These are phyloP conservation scores for Cardamine resedifolia DNA, from an alignment of 345 rosid genomes.

Conservation along the genomic window DNA sequence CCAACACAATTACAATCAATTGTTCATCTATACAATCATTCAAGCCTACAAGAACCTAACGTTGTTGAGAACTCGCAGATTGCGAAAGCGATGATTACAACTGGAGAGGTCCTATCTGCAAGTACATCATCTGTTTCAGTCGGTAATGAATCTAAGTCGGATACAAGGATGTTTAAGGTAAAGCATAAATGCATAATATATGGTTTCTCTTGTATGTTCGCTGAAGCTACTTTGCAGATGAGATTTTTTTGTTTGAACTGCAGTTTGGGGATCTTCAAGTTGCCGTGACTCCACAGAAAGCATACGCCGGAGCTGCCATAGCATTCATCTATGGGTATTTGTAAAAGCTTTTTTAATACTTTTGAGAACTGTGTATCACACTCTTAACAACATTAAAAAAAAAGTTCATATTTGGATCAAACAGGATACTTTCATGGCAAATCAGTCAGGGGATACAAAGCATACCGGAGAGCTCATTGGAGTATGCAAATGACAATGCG, in stretches of 20 bases:
- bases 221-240: neutral
- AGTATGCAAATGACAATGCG: slow-evolving; percentile 93
- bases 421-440: slow-evolving; percentile 83
- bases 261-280: slow-evolving; percentile 97
- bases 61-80: slow-evolving; percentile 47
- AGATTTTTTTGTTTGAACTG: slow-evolving; percentile 12
- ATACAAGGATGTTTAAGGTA: slow-evolving; percentile 77
- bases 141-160: slow-evolving; percentile 44
- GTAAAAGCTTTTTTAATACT: neutral
- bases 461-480: slow-evolving; percentile 75
- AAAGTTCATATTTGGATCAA: slow-evolving; percentile 15
- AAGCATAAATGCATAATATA: slow-evolving; percentile 11
- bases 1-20: neutral
- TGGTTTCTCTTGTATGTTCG: neutral
- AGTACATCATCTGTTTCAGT: slow-evolving; percentile 40
- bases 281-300: slow-evolving; percentile 67
- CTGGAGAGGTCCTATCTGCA: slow-evolving; percentile 64
- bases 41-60: slow-evolving; percentile 1
- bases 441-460: slow-evolving; percentile 71
- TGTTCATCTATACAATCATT: neutral
- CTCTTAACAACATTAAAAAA: neutral
- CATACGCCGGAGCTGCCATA: slow-evolving; percentile 71
- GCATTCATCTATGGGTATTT: slow-evolving; percentile 71
- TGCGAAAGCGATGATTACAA: slow-evolving; percentile 68
- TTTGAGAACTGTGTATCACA: neutral